phyloP scores from a whole-genome alignment of 139 green algal species.

The Helicosporidium sp. region DNA sequence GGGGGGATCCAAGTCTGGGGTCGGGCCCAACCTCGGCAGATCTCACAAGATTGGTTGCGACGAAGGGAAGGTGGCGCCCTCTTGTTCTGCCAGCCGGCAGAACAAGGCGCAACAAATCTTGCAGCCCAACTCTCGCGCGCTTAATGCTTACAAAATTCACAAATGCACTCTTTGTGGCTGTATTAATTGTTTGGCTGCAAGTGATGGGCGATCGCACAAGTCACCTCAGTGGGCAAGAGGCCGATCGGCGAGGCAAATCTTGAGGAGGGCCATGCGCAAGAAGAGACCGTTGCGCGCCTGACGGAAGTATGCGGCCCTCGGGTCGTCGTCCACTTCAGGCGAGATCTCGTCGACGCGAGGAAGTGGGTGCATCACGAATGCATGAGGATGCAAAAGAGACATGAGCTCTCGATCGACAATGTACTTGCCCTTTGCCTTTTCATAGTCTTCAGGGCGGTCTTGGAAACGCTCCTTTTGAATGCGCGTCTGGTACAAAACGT shows the following conservation, averaged over 20 bases:
- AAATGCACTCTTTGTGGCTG: no score
- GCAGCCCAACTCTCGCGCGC: no score
- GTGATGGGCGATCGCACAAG: no score
- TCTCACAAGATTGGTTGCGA: no score
- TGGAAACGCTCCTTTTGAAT: conserved; percentile 97
- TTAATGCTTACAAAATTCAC: no score
- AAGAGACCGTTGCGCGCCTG: conserved; percentile 93
- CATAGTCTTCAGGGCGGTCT: conserved; percentile 52
- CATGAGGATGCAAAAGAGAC: conserved; percentile 47
- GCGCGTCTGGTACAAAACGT: conserved; percentile 95
- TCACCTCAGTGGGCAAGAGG: no score
- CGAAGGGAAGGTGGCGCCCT: no score
- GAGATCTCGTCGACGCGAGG: conserved; percentile 93
- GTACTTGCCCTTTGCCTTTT: conserved; percentile 65
- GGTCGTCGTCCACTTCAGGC: conserved; percentile 77
- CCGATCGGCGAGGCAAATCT: conserved; percentile 32
- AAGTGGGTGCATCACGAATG: conserved; percentile 91
- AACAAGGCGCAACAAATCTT: no score
- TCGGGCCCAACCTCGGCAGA: no score
- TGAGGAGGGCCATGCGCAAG: conserved; percentile 94
- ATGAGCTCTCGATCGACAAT: conserved; percentile 78
- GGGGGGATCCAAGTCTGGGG: no score
- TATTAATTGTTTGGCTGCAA: no score
- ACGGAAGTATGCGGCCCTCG: conserved; percentile 88
- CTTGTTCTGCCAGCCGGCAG: no score